Base-by-base conservation (phyloP, 2,329 filamentous ascomycete genomes). In the Monosporascus cannonballus region DNA sequence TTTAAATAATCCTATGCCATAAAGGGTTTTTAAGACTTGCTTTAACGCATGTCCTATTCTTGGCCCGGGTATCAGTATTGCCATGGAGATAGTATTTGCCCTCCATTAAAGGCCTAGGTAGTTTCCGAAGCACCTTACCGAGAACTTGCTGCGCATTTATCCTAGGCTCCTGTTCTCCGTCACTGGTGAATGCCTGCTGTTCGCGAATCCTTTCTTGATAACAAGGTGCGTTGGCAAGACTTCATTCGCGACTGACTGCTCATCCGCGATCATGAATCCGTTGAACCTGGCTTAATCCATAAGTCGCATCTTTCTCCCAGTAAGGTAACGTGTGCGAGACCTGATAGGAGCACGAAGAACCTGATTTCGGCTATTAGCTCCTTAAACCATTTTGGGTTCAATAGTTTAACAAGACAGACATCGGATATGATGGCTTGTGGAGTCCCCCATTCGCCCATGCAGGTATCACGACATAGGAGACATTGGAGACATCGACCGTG, bases 191-290 rank as follows among this genome's bases (percentile, higher is more conserved):
- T 20, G 39, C 22, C 7, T 27, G 6, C 20, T 34, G n/a, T 20
- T 39, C 47, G n/a, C 47, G 39, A 15, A 34, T 14, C 17, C 18
- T 34, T n/a, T 8, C 20, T 24, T 38, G 6, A 20, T 24, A 11
- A 38, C 20, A 24, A 1, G 17, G 37, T 48, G 47, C 15, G 6
- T 37, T 17, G 54, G 56, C 3, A 49, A 22, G 24, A 54, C 66
- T 3, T 59, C 59, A 20, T 63, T 50, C 34, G 48, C 47, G 50
- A 62, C 57, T 4, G 59, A 58, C 30, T 56, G 52, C 25, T 54
- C 57, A 36, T 63, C 57, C 6, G 64, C 63, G 36, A 67, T 55
- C 36, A 65, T 58, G 9, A 65, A 39, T 4, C 52, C 52, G 30
- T 58, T 54, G 27, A 51, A 42, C 15, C 54, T 54, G 18, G 52